A percentile compares a stretch with the other conserved stretches of the same genome.
These are phyloP conservation scores for Fusarium floridanum DNA, from an alignment of 2,329 filamentous ascomycete species.

Conservation along the genomic window DNA sequence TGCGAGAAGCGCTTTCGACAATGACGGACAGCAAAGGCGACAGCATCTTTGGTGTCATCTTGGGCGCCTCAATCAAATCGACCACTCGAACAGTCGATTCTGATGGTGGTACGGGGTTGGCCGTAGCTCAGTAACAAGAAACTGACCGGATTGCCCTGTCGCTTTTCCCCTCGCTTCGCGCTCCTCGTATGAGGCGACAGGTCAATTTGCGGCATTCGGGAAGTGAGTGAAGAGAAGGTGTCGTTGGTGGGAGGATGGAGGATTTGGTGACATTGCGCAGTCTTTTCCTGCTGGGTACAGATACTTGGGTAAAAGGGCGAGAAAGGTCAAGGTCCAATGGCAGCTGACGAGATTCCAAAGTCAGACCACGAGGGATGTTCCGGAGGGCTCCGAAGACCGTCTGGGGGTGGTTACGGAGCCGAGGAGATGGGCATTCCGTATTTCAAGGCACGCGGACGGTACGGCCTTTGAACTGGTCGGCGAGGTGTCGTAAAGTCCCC, in stretches of 20 bases:
- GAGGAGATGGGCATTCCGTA: constrained; percentile 4
- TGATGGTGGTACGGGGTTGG: background rate
- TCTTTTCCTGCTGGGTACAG: background rate
- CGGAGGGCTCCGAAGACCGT: constrained; percentile 28
- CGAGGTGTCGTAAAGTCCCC: background rate
- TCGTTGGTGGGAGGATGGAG: background rate
- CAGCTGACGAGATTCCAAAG: constrained; percentile 16
- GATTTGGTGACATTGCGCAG: constrained; percentile 1
- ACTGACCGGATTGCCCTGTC: background rate
- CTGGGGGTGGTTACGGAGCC: background rate
- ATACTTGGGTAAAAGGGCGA: background rate
- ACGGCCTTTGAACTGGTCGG: constrained; percentile 1
- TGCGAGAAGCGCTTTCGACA: background rate
- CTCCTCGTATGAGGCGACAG: background rate
- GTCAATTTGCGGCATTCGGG: background rate
- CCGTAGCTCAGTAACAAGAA: background rate
- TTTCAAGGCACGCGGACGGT: constrained; percentile 8
- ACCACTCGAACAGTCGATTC: background rate
- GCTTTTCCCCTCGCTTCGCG: background rate
- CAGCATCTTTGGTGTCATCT: background rate
- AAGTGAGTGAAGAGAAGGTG: background rate
- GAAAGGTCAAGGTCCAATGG: constrained; percentile 1
- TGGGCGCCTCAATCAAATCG: background rate
- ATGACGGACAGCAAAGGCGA: background rate
- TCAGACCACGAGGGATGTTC: constrained; percentile 26